Evolutionary conservation across 306 rosid genomes (phyloP), one percentile per base, ranked within the genome.

Genomic region (Prunus mira): DNA sequence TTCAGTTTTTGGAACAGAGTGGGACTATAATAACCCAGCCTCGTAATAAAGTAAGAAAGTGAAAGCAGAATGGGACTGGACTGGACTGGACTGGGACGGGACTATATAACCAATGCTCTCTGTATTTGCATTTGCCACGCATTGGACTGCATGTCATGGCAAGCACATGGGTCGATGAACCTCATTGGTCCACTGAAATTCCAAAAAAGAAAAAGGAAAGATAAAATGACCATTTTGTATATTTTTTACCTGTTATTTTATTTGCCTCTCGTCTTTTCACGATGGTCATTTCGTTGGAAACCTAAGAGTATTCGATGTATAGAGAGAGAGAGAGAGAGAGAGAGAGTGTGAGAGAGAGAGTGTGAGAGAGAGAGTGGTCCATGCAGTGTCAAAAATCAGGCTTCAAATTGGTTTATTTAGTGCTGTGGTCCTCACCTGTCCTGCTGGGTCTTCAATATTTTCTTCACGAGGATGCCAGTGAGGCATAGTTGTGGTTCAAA

Each of bases 401-500:
- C 27, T 67, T 46, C 22, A 45, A 8, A 50, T 27, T 69, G 45
- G 45, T 14, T 9, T 69, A 13, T 24, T n/a, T 55, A 5, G 61
- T n/a, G 27, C 24, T 17, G 32, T 12, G 73, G 66, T 15, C 32
- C 43, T 45, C 58, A 3, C 69, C 11, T 49, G 46, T 25, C 49
- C 60, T 30, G 41, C 69, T 28, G 6, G 65, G 65, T 2, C 19
- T 12, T 12, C 19, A 6, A 5, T 9, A 27, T 51, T 38, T 62
- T 62, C 65, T 7, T 17, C 73, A 76, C 67, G 73, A 66, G 73
- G 51, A 68, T 52, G 56, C 65, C 55, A 52, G 15, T 52, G 38
- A 5, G 22, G 64, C 64, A 19, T 18, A 15, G 22, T 70, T 57
- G 32, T 30, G 30, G 28, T 55, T 50, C 14, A 12, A 17, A 32